A percentile compares a stretch with the other conserved stretches of the same genome.
These are phyloP conservation scores for Acanthamoeba lenticulata DNA, from an alignment of 208 protist species.

Conservation along the genomic window DNA sequence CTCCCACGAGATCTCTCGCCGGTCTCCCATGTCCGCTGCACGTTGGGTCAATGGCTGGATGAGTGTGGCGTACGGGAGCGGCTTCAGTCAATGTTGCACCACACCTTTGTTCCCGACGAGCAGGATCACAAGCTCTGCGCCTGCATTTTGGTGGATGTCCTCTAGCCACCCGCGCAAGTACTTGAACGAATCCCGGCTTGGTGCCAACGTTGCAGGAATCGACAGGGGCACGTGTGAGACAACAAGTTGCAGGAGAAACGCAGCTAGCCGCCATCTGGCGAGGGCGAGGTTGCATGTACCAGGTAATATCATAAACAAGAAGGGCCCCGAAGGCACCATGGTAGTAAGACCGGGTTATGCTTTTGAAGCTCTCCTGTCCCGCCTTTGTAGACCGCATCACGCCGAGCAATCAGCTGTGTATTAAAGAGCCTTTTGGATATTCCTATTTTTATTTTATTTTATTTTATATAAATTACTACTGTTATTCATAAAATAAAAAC, in stretches of 20 bases:
- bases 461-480: no score
- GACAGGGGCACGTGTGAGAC: neutral
- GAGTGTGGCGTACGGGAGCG: no score
- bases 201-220: neutral
- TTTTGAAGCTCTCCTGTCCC: slow-evolving; percentile 97
- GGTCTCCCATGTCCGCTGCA: slow-evolving; percentile 91
- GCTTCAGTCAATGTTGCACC: slow-evolving; percentile 84
- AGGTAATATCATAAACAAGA: slow-evolving; percentile 99
- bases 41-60: no score
- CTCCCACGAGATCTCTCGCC: slow-evolving; percentile 92
- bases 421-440: no score
- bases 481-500: slow-evolving; percentile 64
- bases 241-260: neutral
- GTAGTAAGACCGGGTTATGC: slow-evolving; percentile 99
- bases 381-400: slow-evolving; percentile 75
- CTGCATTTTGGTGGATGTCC: slow-evolving; percentile 95
- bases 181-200: slow-evolving; percentile 95
- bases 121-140: slow-evolving; percentile 97
- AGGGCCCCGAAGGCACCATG: slow-evolving; percentile 97
- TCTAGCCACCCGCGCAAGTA: slow-evolving; percentile 97
- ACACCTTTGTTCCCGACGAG: slow-evolving; percentile 99
- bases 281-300: slow-evolving; percentile 57
- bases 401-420: neutral
- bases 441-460: no score
- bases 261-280: no score